These are phyloP conservation scores for Cnidoscolus chayamansa DNA, from an alignment of 441 rosid genomes.

Conservation along the genomic window DNA sequence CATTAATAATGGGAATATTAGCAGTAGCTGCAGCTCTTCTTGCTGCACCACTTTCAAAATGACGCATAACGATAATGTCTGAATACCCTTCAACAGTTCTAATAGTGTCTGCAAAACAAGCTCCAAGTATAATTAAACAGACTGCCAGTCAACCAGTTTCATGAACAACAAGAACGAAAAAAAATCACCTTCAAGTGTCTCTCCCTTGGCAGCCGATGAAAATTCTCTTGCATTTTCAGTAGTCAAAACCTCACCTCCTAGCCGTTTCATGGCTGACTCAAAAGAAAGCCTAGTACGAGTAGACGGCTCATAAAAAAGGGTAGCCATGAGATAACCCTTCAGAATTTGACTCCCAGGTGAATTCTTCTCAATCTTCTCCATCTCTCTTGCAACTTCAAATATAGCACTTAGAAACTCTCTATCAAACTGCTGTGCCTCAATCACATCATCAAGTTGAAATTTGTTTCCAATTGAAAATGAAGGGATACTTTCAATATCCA, in stretches of 20 bases:
- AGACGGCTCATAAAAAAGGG: slow-evolving; percentile 96
- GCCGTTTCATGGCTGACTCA: slow-evolving; percentile 91
- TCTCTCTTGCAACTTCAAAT: slow-evolving; percentile 76
- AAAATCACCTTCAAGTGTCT: slow-evolving; percentile 84
- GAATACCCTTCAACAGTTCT: slow-evolving; percentile 70
- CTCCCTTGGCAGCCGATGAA: slow-evolving; percentile 97
- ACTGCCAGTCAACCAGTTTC: neutral
- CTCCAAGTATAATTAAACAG: neutral
- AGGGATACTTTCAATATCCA: slow-evolving; percentile 33
- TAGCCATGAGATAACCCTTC: slow-evolving; percentile 88
- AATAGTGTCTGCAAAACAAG: slow-evolving; percentile 63
- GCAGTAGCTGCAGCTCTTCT: slow-evolving; percentile 85
- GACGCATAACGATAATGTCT: slow-evolving; percentile 91
- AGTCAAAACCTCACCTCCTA: slow-evolving; percentile 94
- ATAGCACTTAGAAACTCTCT: slow-evolving; percentile 67
- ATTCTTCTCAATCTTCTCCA: slow-evolving; percentile 76
- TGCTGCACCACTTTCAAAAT: slow-evolving; percentile 97
- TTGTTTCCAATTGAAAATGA: slow-evolving; percentile 40
- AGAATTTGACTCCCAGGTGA: slow-evolving; percentile 76
- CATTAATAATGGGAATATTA: slow-evolving; percentile 79
- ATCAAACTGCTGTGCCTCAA: slow-evolving; percentile 92
- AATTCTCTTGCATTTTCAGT: slow-evolving; percentile 97
- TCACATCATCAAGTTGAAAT: slow-evolving; percentile 77
- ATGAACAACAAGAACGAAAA: neutral
- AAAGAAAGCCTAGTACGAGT: slow-evolving; percentile 95